phyloP scores from a whole-genome alignment of 1,284 basidiomycete genomes.

The Microbotryum saponariae region DNA sequence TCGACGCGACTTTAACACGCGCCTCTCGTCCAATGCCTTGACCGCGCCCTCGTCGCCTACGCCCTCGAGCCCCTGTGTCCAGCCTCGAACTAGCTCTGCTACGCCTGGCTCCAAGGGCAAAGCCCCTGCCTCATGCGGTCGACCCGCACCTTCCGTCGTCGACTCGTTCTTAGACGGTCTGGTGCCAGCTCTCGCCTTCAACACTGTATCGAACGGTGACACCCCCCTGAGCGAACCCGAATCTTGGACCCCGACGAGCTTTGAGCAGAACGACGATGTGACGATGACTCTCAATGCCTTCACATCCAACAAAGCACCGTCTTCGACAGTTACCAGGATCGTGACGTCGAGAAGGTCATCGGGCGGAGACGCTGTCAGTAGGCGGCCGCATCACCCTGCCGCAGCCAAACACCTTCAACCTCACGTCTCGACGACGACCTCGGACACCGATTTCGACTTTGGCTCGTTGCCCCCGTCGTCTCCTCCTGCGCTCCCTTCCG shows the following conservation, averaged over 20 bases:
- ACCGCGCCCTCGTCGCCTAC: slow-evolving; percentile 30
- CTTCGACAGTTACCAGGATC: background rate
- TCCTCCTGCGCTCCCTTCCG: slow-evolving; percentile 27
- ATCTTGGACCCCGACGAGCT: slow-evolving; percentile 18
- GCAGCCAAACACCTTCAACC: background rate
- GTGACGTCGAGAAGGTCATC: background rate
- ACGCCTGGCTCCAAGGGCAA: slow-evolving; percentile 31
- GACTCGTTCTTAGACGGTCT: slow-evolving; percentile 28
- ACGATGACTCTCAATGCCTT: slow-evolving; percentile 17
- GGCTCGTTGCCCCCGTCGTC: slow-evolving; percentile 27
- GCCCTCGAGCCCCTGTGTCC: slow-evolving; percentile 28
- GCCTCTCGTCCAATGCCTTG: slow-evolving; percentile 30
- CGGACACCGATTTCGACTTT: slow-evolving; percentile 21
- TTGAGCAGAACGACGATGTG: slow-evolving; percentile 4
- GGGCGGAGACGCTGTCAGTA: slow-evolving; percentile 12
- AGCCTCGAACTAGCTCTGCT: slow-evolving; percentile 28
- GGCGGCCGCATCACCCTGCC: no score
- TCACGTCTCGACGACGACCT: slow-evolving; percentile 15
- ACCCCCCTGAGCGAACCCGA: slow-evolving; percentile 26
- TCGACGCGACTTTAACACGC: slow-evolving; percentile 23
- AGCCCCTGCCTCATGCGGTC: slow-evolving; percentile 21
- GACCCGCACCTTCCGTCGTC: slow-evolving; percentile 24
- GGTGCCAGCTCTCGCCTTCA: slow-evolving; percentile 12
- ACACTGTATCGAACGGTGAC: background rate
- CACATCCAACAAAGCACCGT: background rate